Conservation (phyloP, 2,329 filamentous ascomycete genomes). For the Trichoderma hamatum region DNA sequence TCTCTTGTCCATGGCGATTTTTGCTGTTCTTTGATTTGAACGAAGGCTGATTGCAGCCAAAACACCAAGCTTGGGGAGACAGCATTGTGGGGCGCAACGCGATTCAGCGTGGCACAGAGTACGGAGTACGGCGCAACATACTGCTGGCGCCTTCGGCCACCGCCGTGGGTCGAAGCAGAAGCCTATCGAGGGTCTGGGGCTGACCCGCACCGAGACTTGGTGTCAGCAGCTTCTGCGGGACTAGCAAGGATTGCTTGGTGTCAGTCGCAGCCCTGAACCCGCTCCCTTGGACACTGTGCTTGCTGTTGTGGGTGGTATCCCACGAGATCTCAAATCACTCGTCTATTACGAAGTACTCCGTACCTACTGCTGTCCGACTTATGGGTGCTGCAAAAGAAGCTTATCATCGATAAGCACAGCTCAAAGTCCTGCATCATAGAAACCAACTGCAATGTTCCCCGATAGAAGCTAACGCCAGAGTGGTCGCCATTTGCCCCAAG, state of each 20-base stretch:
- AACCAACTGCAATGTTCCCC: neutral
- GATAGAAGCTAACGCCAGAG: neutral
- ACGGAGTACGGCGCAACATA: conserved; percentile 25
- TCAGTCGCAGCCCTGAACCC: conserved; percentile 18
- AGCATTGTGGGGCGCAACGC: conserved; percentile 22
- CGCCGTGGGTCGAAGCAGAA: conserved; percentile 23
- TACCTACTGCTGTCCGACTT: neutral
- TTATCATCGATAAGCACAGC: conserved; percentile 22
- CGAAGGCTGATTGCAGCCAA: conserved; percentile 4
- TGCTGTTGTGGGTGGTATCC: conserved; percentile 12
- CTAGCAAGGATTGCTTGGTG: conserved; percentile 25
- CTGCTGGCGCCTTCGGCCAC: conserved; percentile 27
- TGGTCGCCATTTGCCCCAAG: conserved; percentile 15
- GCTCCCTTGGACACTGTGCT: conserved; percentile 23
- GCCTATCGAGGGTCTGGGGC: conserved; percentile 27
- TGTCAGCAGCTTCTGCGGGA: conserved; percentile 27
- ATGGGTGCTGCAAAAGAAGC: conserved; percentile 10
- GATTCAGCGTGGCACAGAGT: conserved; percentile 23
- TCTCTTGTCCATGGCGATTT: conserved; percentile 13
- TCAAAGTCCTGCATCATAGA: neutral
- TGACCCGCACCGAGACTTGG: conserved; percentile 22
- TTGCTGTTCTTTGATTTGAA: neutral
- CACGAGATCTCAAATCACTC: conserved; percentile 20
- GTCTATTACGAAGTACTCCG: neutral
- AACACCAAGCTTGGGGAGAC: conserved; percentile 22